Evolutionary conservation across 108 stramenopile species (phyloP), one percentile per base, ranked within the genome.

Genomic region (Pseudonitzschia multiseries): DNA sequence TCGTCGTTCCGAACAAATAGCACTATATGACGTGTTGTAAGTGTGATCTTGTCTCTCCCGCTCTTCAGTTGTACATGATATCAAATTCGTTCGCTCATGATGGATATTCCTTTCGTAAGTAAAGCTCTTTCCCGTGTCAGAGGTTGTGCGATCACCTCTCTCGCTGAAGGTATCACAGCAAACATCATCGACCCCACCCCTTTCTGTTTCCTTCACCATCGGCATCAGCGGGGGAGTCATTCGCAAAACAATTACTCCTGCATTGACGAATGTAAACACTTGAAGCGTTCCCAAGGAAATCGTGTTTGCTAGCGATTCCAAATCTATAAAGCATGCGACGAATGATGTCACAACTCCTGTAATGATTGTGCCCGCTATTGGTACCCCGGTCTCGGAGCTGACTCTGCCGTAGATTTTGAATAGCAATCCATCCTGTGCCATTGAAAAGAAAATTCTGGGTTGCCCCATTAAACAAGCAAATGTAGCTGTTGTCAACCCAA

Each of bases 401-500:
- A 87, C 68, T 33, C 65, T 17, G 27, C 70, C 77, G 69, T 83
- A 87, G 18, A 82, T 74, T 51, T 79, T 76, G 79, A 84, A 87
- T n/a, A 87, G 64, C 31, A 87, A 62, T 33, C 86, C 86, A 64
- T 87, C 86, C 62, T 78, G 74, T 46, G 86, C 80, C 86, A 87
- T 87, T 20, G 79, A 71, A 74, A 82, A 87, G 68, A 87, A 87
- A 33, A 87, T 81, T 14, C 86, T 54, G 21, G 86, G 86, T 70
- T 87, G 86, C 24, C 86, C 86, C 86, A 87, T 83, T 27, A 83
- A 56, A 69, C 86, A 87, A 29, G 86, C 77, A 82, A 87, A 87
- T 8, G 80, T 79, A 13, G 83, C 83, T 22, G 83, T 80, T 15
- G 86, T 87, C 69, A 87, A 77, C 10, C 86, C 86, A 71, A 84